phyloP scores from a whole-genome alignment of 257 asterid species.

The Solanum lignicaule region DNA sequence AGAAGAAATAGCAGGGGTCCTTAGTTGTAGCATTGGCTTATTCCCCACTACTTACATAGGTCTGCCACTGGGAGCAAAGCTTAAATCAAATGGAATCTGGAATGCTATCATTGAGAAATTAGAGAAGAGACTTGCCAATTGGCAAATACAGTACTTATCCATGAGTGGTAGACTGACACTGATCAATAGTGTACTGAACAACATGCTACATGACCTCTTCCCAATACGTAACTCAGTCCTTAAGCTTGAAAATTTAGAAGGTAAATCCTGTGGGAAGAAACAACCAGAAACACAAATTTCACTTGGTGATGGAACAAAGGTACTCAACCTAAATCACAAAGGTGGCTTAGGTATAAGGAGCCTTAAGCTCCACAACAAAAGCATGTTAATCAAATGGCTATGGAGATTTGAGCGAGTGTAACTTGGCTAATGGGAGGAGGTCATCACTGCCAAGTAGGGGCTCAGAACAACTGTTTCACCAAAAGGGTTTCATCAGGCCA shows the following conservation, averaged over 20 bases:
- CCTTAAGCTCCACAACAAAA: neutral
- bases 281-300: neutral
- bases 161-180: neutral
- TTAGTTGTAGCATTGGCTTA: neutral
- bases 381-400: neutral
- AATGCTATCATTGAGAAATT: neutral
- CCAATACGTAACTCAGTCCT: neutral
- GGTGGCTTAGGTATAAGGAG: neutral
- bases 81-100: neutral
- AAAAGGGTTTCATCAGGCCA: neutral
- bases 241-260: neutral
- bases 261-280: neutral
- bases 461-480: neutral
- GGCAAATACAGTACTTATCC: neutral
- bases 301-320: neutral
- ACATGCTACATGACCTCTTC: neutral
- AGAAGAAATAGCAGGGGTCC: neutral
- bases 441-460: neutral
- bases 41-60: neutral
- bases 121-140: neutral
- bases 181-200: neutral
- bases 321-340: neutral
- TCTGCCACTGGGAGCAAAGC: neutral
- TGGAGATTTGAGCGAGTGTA: neutral
- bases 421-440: neutral